A percentile compares a stretch with the other conserved stretches of the same genome.
Evolutionary conservation across 2,329 filamentous ascomycete species (phyloP).

Genomic region (Gnomoniopsis smithogilvyi): DNA sequence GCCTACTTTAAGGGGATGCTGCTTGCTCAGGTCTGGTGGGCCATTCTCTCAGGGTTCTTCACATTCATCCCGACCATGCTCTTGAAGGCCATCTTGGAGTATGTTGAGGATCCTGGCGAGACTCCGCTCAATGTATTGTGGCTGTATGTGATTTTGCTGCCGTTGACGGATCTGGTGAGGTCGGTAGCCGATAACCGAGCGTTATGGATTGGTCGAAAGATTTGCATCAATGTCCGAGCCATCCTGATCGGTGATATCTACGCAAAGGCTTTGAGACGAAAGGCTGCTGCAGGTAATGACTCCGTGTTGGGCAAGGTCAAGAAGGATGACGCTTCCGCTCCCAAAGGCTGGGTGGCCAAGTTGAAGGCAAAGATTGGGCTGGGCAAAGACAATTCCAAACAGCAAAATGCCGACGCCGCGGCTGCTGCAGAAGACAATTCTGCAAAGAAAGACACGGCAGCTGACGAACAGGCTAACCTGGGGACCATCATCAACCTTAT

Average conservation of each 20-base stretch:
- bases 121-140: constrained; percentile 86
- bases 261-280: constrained; percentile 87
- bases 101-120: constrained; percentile 76
- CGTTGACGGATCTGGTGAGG: constrained; percentile 75
- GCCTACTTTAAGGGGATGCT: constrained; percentile 79
- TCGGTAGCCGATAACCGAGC: constrained; percentile 83
- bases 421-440: not conserved
- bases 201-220: constrained; percentile 89
- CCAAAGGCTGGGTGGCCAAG: constrained; percentile 42
- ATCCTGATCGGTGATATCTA: constrained; percentile 98
- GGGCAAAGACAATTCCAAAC: constrained; percentile 53
- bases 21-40: constrained; percentile 75
- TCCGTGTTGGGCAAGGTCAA: constrained; percentile 61
- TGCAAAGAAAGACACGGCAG: constrained; percentile 30
- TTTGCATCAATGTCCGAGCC: constrained; percentile 88
- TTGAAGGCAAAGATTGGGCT: constrained; percentile 58
- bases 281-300: constrained; percentile 77
- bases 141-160: constrained; percentile 91
- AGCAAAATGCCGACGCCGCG: constrained; percentile 33
- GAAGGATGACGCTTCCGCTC: constrained; percentile 33
- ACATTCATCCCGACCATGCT: constrained; percentile 90
- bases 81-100: constrained; percentile 86
- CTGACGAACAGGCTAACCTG: constrained; percentile 78
- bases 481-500: constrained; percentile 99
- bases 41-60: constrained; percentile 74